Evolutionary conservation across 768 basidiomycete species (phyloP).

Genomic region (Tylopilus intermedius): DNA sequence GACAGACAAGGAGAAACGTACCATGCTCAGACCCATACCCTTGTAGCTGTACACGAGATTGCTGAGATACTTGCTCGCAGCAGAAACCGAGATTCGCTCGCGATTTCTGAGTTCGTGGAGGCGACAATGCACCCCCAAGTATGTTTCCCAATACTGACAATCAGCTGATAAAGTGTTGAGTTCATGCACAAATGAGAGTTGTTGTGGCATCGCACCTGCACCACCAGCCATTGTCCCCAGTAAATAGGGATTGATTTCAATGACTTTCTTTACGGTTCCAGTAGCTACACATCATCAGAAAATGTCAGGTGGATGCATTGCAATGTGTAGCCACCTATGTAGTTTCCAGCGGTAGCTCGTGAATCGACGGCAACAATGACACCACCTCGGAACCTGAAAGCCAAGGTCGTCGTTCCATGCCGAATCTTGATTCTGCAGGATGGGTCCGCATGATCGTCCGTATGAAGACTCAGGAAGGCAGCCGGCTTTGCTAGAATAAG

Average conservation of each 20-base stretch:
- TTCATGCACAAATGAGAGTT: not conserved
- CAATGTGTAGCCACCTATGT: conserved; percentile 66
- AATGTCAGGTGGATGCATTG: not conserved
- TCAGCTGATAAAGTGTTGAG: conserved; percentile 52
- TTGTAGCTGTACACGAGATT: conserved; percentile 98
- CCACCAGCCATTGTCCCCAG: conserved; percentile 99
- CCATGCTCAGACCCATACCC: conserved; percentile 99
- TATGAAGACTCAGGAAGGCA: conserved; percentile 87
- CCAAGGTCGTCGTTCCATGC: conserved; percentile 97
- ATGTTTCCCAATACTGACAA: conserved; percentile 98
- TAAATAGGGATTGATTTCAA: conserved; percentile 98
- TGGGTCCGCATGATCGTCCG: conserved; percentile 92
- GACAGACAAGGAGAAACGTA: conserved; percentile 34
- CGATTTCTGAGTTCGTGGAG: conserved; percentile 93
- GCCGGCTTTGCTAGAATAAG: conserved; percentile 57
- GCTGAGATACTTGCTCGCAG: conserved; percentile 94
- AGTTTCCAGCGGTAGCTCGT: conserved; percentile 93
- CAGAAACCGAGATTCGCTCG: conserved; percentile 98
- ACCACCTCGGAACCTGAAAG: conserved; percentile 94
- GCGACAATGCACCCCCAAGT: conserved; percentile 95
- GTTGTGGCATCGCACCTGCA: conserved; percentile 58
- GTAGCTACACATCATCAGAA: conserved; percentile 51
- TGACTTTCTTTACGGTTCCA: conserved; percentile 98
- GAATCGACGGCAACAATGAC: conserved; percentile 99
- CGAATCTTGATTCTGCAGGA: conserved; percentile 95